Percentiles rank a stretch among this genome's conserved stretches.
Evolutionary conservation across 179 eudicot genomes (phyloP).

Genomic region (Patellifolia procumbens): DNA sequence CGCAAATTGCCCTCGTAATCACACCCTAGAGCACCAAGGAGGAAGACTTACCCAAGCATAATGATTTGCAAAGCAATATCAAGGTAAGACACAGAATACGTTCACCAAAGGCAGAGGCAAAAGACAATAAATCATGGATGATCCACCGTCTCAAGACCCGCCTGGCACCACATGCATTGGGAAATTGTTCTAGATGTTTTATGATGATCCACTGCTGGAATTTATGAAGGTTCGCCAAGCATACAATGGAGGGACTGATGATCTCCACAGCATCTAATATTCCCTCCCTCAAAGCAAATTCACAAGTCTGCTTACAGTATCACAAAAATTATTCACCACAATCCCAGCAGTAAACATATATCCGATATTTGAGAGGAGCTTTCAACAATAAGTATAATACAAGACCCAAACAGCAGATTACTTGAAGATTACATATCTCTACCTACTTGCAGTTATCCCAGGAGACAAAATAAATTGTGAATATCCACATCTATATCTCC

Average conservation of each 20-base stretch:
- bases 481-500: background rate
- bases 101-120: constrained; percentile 29
- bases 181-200: constrained; percentile 29
- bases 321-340: constrained; percentile 30
- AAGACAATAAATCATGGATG: constrained; percentile 39
- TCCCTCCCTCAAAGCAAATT: constrained; percentile 44
- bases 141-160: constrained; percentile 45
- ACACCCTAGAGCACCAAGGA: constrained; percentile 32
- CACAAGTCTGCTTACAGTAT: constrained; percentile 40
- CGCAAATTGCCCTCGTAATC: constrained; percentile 17
- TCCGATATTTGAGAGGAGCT: constrained; percentile 36
- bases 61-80: constrained; percentile 29
- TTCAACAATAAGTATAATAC: constrained; percentile 25
- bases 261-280: constrained; percentile 38
- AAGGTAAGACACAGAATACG: constrained; percentile 30
- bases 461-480: constrained; percentile 27
- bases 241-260: constrained; percentile 33
- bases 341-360: constrained; percentile 34
- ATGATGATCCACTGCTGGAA: constrained; percentile 34
- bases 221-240: constrained; percentile 26
- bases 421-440: constrained; percentile 10
- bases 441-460: background rate
- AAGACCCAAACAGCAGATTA: constrained; percentile 19
- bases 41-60: constrained; percentile 44
- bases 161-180: constrained; percentile 40